phyloP scores from a whole-genome alignment of 1,284 basidiomycete species.

The Rhodofomes roseus region DNA sequence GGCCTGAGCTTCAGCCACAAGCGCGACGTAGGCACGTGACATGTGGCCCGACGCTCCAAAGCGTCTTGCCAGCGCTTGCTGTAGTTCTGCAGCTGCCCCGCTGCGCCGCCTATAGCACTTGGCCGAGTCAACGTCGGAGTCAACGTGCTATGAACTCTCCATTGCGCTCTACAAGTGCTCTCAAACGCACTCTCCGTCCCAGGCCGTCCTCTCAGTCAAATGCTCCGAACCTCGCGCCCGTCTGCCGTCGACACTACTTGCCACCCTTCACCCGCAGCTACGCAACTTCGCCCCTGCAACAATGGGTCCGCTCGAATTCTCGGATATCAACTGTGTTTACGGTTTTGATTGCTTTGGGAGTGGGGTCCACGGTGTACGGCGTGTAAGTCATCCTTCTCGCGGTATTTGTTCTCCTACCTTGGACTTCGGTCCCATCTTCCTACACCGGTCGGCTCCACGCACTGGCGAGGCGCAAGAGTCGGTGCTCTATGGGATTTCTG shows the following conservation, averaged over 20 bases:
- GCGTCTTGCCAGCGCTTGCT: too few relatives aligned
- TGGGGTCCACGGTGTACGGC: slow-evolving; percentile 49
- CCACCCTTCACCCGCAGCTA: neutral
- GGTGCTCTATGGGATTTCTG: too few relatives aligned
- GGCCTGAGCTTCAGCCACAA: too few relatives aligned
- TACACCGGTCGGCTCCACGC: too few relatives aligned
- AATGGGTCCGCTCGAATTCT: slow-evolving; percentile 17
- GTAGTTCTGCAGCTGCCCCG: too few relatives aligned
- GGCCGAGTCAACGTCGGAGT: neutral
- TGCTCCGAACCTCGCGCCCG: neutral
- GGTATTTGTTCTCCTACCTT: neutral
- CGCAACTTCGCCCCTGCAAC: neutral
- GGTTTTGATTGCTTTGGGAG: slow-evolving; percentile 44
- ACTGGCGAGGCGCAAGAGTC: too few relatives aligned
- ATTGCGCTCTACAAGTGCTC: neutral
- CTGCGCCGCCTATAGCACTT: too few relatives aligned
- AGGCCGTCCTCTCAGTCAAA: neutral
- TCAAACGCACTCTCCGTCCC: neutral
- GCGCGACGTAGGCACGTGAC: too few relatives aligned
- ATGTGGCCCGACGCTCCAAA: too few relatives aligned
- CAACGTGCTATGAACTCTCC: neutral
- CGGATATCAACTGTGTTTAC: slow-evolving; percentile 44
- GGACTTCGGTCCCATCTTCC: too few relatives aligned
- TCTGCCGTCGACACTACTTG: neutral
- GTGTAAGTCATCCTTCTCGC: slow-evolving; percentile 38